These are phyloP conservation scores for Chlorophyllum brunneum DNA, from an alignment of 768 basidiomycete species.

Conservation along the genomic window DNA sequence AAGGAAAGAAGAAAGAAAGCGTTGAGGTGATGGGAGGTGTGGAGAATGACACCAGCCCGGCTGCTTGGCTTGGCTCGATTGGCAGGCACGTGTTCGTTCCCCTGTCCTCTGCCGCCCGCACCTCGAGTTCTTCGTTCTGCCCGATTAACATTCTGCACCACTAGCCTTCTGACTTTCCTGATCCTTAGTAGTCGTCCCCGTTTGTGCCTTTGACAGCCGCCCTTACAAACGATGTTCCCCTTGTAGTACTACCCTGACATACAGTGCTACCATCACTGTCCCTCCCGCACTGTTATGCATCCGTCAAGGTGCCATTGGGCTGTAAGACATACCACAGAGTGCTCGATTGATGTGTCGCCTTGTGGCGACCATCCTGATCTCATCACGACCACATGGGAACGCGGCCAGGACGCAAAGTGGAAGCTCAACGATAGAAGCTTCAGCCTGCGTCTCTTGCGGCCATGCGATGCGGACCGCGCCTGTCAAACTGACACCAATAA, in stretches of 20 bases:
- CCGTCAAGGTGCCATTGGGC: no score
- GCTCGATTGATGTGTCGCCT: background rate
- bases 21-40: background rate
- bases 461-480: background rate
- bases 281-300: no score
- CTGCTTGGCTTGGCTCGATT: conserved; percentile 1
- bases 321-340: no score
- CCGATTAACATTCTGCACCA: no score
- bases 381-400: background rate
- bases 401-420: background rate
- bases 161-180: background rate
- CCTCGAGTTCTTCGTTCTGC: background rate
- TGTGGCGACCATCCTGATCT: background rate
- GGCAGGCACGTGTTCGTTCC: conserved; percentile 2
- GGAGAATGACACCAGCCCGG: conserved; percentile 5
- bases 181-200: no score
- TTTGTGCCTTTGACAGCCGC: background rate
- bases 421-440: background rate
- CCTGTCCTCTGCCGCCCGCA: background rate
- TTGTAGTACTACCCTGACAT: no score
- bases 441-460: background rate
- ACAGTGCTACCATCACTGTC: no score
- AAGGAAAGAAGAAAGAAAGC: conserved; percentile 4
- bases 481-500: no score
- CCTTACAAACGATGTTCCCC: background rate